Evolutionary conservation across 2,329 filamentous ascomycete genomes (phyloP).

Genomic region (Exophiala sp.): DNA sequence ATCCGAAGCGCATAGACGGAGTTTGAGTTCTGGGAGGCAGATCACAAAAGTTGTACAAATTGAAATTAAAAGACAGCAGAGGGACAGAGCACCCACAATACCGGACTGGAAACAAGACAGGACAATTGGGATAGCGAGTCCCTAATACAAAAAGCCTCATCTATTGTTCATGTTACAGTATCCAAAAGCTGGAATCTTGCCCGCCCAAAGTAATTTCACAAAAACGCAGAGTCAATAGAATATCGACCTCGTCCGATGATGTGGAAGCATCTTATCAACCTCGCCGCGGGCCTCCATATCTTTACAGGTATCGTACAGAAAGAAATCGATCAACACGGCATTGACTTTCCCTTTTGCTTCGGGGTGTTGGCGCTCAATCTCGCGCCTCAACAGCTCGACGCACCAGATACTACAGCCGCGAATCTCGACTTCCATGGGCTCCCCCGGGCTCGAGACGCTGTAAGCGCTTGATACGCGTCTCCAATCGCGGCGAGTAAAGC

Average conservation of each 20-base stretch:
- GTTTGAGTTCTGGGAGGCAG: not conserved
- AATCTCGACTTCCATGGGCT: conserved; percentile 77
- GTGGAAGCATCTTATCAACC: conserved; percentile 40
- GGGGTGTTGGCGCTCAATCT: conserved; percentile 70
- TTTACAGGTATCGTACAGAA: conserved; percentile 92
- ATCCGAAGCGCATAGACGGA: not conserved
- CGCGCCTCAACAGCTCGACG: conserved; percentile 76
- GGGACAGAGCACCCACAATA: too few relatives aligned
- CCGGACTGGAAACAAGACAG: not conserved
- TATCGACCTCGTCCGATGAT: conserved; percentile 29
- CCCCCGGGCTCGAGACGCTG: conserved; percentile 64
- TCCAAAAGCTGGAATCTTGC: not conserved
- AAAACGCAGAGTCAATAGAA: conserved; percentile 21
- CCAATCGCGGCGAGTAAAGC: conserved; percentile 73
- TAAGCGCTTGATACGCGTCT: conserved; percentile 60
- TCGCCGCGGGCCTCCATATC: conserved; percentile 57
- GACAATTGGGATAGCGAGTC: not conserved
- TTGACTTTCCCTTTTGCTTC: conserved; percentile 51
- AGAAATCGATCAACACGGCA: conserved; percentile 93
- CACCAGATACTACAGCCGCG: conserved; percentile 95
- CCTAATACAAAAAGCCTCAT: not conserved
- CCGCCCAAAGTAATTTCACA: not conserved
- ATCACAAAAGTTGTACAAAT: not conserved
- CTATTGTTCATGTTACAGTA: not conserved
- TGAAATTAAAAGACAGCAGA: too few relatives aligned